Evolutionary conservation across 2,329 filamentous ascomycete genomes (phyloP), one percentile per base, ranked within the genome.

Genomic region (Claviceps maximensis): DNA sequence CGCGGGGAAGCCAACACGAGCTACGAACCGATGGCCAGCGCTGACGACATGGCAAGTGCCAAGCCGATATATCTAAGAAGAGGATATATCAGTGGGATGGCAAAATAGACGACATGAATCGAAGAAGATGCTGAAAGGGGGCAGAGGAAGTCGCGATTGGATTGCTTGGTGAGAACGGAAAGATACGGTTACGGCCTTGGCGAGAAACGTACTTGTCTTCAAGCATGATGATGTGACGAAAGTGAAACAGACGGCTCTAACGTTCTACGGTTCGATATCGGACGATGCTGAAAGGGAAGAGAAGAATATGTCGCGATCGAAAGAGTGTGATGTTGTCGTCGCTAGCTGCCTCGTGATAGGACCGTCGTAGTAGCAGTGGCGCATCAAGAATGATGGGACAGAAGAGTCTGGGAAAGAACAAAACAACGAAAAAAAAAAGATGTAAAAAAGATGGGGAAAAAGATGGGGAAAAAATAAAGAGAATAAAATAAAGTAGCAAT

Each of bases 41-140:
- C 87, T 40, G 84, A 87, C 56, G 77, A 76, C 66, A 89, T 83
- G 75, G 86, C 86, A 69, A 89, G 71, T 56, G 79, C 80, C 71
- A 89, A 74, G 65, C 86, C 86, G 63, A 89, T 81, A 65, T 89
- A 89, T 74, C 86, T 88, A 64, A 23, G n/a, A 64, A 19, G 12
- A 13, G 29, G 21, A n/a, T 21, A 23, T 7, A 31, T 51, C 19
- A 53, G 48, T 29, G 4, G 23, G 7, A 29, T 12, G 12, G 17
- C 8, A 25, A 8, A 23, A 9, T 15, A 12, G 6, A 27, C 29
- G 19, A 9, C 4, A 31, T 21, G n/a, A 15, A 13, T 10, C 13
- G 6, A 29, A 15, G 12, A 38, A 19, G 17, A 2, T 17, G 7
- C 42, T 31, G 36, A 2, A 25, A 23, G 7, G 5, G 21, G 6